These are phyloP conservation scores for Stentor roeselii DNA, from an alignment of 73 alveolate species.

Conservation along the genomic window DNA sequence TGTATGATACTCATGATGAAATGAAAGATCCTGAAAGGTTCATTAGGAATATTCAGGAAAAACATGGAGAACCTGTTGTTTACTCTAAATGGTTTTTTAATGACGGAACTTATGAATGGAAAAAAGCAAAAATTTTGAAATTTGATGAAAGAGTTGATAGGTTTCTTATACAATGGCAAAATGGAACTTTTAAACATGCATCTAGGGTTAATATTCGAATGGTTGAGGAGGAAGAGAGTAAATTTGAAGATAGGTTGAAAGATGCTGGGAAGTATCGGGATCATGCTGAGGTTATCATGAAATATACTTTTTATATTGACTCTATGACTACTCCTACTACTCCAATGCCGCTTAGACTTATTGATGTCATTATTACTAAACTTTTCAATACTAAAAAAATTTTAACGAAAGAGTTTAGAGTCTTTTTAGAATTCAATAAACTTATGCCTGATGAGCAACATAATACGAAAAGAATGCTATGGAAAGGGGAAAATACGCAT, in stretches of 20 bases:
- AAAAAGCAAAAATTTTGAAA: slow-evolving; percentile 39
- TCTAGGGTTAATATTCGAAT: slow-evolving; percentile 48
- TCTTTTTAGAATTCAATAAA: neutral
- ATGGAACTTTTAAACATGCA: slow-evolving; percentile 42
- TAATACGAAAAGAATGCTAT: neutral
- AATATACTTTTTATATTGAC: slow-evolving; percentile 44
- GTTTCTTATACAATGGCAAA: slow-evolving; percentile 45
- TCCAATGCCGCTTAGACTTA: slow-evolving; percentile 4
- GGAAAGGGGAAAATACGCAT: slow-evolving; percentile 8
- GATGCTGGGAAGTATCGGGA: slow-evolving; percentile 46
- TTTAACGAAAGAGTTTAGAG: neutral
- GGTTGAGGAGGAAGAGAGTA: slow-evolving; percentile 36
- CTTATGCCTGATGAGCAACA: neutral
- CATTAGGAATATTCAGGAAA: neutral
- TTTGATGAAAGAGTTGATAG: slow-evolving; percentile 38
- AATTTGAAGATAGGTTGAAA: slow-evolving; percentile 39
- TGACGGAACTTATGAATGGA: slow-evolving; percentile 48
- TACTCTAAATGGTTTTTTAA: slow-evolving; percentile 55
- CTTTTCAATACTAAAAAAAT: neutral
- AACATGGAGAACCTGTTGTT: slow-evolving; percentile 30
- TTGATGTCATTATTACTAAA: neutral
- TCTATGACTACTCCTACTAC: slow-evolving; percentile 34
- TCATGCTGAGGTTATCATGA: slow-evolving; percentile 55
- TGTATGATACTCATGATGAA: slow-evolving; percentile 19
- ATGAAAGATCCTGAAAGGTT: neutral